Evolutionary conservation across 1,284 basidiomycete species (phyloP), one percentile per base, ranked within the genome.

Genomic region (Bondarzewia mesenterica): DNA sequence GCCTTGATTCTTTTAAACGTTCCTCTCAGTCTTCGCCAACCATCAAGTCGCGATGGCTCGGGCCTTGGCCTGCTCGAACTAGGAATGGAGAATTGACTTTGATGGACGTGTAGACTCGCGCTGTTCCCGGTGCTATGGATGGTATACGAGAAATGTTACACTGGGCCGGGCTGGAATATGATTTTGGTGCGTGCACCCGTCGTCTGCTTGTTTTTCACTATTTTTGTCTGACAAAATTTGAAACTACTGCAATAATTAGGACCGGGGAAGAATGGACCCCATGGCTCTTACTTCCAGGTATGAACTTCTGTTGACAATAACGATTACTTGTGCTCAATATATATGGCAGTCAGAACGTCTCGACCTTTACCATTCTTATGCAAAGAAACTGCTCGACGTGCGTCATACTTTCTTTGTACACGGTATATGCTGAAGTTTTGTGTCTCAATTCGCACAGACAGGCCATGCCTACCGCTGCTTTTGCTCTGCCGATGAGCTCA

Each of bases 391-490:
- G 0, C 69, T 97, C 38, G 77, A 88, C 47, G 90, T 91, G 55
- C 47, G 71, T 55, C 58, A 23, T 16, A 14, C 32, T 14, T 18
- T 35, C 25, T 26, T 26, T 38, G 22, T 29, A 29, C 41, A 32
- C 29, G 3, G 12, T 10, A 32, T 32, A n/a, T 5, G 29, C 29
- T 32, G 12, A 32, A 32, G n/a, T n/a, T 10, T 12, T 7, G 29
- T 32, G 8, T 22, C 23, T 37, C 23, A 20, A n/a, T 15, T 52
- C 22, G n/a, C 27, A 29, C 55, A 93, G 90, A 77, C 77, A 16
- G 89, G 87, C 1, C 79, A 89, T 50, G 96, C 95, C 2, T 99
- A 99, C 63, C 82, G 90, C 21, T 98, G 96, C 64, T 99, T 99
- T 69, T 96, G 94, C 62, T 78, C 84, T 0, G 70, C 80, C 0